Evolutionary conservation across 345 rosid genomes (phyloP).

Genomic region (Angophora floribunda): DNA sequence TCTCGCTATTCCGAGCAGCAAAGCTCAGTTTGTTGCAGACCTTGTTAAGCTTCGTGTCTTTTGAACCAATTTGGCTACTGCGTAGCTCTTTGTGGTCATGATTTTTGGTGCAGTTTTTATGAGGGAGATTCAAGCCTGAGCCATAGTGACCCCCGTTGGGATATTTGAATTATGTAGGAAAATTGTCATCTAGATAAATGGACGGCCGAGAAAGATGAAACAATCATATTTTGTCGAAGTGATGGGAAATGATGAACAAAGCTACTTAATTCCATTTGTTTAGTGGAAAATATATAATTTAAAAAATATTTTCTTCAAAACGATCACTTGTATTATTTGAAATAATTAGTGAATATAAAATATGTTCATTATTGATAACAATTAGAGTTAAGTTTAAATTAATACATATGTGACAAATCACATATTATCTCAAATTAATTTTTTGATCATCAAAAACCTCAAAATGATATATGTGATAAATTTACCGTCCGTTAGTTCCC

Average conservation of each 20-base stretch:
- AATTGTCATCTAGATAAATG: background rate
- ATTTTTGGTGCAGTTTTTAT: no score
- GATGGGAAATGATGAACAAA: background rate
- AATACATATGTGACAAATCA: rapidly evolving
- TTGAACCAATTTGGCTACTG: background rate
- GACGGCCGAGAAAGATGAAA: background rate
- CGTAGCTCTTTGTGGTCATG: background rate
- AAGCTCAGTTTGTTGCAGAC: background rate
- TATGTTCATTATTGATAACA: no score
- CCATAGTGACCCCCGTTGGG: background rate
- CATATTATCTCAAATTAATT: rapidly evolving
- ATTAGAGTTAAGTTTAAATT: rapidly evolving
- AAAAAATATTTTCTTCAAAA: rapidly evolving
- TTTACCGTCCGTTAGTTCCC: rapidly evolving
- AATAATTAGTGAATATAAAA: rapidly evolving
- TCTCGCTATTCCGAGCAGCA: background rate
- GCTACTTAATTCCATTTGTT: rapidly evolving
- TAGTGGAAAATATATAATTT: rapidly evolving
- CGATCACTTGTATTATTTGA: rapidly evolving
- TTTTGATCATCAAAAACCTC: rapidly evolving
- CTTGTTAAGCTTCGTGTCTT: background rate
- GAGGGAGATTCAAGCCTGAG: background rate
- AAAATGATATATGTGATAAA: rapidly evolving
- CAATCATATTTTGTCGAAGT: background rate
- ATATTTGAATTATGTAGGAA: background rate